phyloP scores from a whole-genome alignment of 2,329 filamentous ascomycete genomes.

The Nigrospora sphaerica region DNA sequence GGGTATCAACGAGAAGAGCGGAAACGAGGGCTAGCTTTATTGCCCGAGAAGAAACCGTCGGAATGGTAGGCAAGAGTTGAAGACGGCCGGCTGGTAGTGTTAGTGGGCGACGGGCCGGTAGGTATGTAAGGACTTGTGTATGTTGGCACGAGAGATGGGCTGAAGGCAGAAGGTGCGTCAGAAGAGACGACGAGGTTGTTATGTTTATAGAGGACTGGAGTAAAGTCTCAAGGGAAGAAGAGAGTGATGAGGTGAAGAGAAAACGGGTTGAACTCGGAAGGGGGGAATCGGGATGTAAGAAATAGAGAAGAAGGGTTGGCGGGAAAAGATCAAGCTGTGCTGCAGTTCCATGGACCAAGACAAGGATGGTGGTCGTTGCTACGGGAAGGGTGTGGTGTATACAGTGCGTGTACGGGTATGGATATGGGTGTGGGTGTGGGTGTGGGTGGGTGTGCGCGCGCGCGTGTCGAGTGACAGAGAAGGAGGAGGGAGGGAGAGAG shows the following conservation, averaged over 20 bases:
- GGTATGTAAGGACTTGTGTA: no score
- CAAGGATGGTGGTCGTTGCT: constrained; percentile 1
- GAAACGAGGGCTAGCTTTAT: no score
- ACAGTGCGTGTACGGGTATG: not conserved
- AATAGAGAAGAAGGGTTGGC: constrained; percentile 10
- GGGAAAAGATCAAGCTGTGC: constrained; percentile 12
- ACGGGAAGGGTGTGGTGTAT: constrained; percentile 2
- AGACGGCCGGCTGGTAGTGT: no score
- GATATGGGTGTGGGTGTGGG: not conserved
- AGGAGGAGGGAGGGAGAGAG: not conserved
- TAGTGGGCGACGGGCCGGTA: no score
- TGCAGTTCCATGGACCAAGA: constrained; percentile 10
- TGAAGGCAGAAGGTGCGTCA: no score
- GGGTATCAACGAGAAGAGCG: no score
- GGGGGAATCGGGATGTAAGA: constrained; percentile 17
- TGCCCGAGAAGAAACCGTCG: no score
- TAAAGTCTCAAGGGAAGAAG: constrained; percentile 3
- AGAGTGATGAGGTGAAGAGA: constrained; percentile 1
- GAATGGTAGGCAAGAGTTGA: no score
- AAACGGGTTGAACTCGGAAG: constrained; percentile 11
- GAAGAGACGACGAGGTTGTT: no score
- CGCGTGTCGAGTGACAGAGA: no score
- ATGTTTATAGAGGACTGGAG: not conserved
- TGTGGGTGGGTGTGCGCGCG: not conserved
- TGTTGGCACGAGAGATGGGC: no score